Evolutionary conservation across 225 moss, liverwort and hornwort species (phyloP).

Genomic region (Neckera pumila): DNA sequence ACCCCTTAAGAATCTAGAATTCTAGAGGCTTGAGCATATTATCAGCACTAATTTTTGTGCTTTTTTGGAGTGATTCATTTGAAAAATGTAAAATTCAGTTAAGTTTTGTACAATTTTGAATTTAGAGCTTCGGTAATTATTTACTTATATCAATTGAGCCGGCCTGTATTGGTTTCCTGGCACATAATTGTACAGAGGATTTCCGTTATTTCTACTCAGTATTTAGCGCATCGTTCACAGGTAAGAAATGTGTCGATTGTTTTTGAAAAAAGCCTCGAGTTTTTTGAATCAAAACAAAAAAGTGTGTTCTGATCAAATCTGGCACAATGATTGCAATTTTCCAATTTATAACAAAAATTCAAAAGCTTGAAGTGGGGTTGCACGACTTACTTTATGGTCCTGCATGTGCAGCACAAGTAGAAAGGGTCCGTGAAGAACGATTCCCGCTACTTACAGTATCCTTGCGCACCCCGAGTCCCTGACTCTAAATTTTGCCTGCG

Average conservation of each 20-base stretch:
- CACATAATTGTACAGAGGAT: background rate
- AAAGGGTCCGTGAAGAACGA: background rate
- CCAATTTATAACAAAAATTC: background rate
- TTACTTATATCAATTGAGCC: background rate
- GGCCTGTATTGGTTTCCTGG: too few species aligned
- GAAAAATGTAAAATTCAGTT: background rate
- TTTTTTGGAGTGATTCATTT: too few species aligned
- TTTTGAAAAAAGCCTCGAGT: too few species aligned
- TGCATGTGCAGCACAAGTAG: background rate
- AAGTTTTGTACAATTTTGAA: background rate
- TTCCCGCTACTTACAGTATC: background rate
- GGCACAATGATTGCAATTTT: background rate
- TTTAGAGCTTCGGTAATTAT: background rate
- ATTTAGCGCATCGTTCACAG: too few species aligned
- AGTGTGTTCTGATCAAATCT: background rate
- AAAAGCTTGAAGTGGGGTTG: background rate
- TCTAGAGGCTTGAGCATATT: too few species aligned
- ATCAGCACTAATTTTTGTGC: background rate
- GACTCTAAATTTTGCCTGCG: too few species aligned
- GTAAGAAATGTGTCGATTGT: background rate
- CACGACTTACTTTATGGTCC: background rate
- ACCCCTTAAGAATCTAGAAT: too few species aligned
- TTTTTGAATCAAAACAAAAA: background rate
- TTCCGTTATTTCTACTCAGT: background rate
- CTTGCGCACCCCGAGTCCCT: background rate